phyloP scores from a whole-genome alignment of 176 grass and related monocot species.

The Musa schizocarpa region DNA sequence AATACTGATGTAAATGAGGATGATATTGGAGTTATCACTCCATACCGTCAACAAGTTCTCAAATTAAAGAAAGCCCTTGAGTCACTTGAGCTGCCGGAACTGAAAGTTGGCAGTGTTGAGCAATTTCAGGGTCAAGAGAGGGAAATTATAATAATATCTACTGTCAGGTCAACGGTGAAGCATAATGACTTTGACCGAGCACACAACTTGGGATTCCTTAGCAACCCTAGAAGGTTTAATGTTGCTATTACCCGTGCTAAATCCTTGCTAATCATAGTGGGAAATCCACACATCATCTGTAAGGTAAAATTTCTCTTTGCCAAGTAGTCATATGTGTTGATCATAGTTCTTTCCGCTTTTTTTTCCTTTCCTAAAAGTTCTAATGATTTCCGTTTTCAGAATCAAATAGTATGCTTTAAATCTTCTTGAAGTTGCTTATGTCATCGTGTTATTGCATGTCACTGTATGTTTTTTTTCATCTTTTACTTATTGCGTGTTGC shows the following conservation, averaged over 20 bases:
- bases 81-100: conserved; percentile 53
- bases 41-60: conserved; percentile 75
- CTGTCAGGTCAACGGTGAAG: conserved; percentile 83
- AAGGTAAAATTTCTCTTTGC: conserved; percentile 35
- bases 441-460: too few relatives aligned
- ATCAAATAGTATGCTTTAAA: background rate
- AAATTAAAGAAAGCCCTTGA: conserved; percentile 81
- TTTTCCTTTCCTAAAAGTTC: background rate
- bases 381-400: background rate
- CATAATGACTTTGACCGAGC: conserved; percentile 67
- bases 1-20: conserved; percentile 29
- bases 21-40: conserved; percentile 87
- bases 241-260: conserved; percentile 83
- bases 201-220: conserved; percentile 87
- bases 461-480: too few relatives aligned
- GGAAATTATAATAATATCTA: conserved; percentile 88
- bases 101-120: conserved; percentile 79
- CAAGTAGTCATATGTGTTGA: background rate
- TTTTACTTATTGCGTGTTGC: too few relatives aligned
- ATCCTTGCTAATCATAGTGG: conserved; percentile 76
- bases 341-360: background rate
- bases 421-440: background rate
- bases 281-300: conserved; percentile 83
- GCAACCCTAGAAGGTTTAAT: conserved; percentile 74
- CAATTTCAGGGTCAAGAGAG: conserved; percentile 97